Base-by-base conservation (phyloP, 179 eudicot species). In the Sideroxylon spinosum region DNA sequence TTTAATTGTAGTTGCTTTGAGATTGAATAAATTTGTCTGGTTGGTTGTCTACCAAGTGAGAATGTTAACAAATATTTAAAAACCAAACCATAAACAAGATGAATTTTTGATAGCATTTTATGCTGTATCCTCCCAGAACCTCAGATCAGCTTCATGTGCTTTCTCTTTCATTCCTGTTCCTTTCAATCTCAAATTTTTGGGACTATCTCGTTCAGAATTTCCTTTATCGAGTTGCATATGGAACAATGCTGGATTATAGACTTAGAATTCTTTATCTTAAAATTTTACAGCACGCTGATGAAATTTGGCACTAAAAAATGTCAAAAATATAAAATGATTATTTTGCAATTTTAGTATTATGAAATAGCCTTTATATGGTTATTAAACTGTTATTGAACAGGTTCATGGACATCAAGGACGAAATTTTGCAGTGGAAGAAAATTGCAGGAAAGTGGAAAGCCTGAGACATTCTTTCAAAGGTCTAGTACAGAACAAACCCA, bases 401-500 rank as follows among this genome's bases (percentile, higher is more conserved):
- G 61, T 80, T 50, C 53, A 13, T 22, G 71, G 72, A 68, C 80
- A 71, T 71, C 76, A 63, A 56, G 78, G 48, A 75, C 70, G 44
- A 7, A 73, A 46, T 23, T 32, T 64, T 46, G 22, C 70, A 4
- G 0, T 50, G 70, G 75, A 11, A 59, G 80, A 79, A 76, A 79
- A 17, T 68, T 44, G n/a, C 32, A 9, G 8, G 79, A 72, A 64
- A 78, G 57, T 20, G 26, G 69, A 78, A 77, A 82, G 77, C 48
- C 61, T 75, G 77, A 44, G 69, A 26, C 84, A 76, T 80, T 64
- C 74, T 22, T 61, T 28, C 16, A 76, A 81, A 85, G 78, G 66
- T 80, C 80, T 60, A 71, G 87, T 84, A 49, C 83, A 78, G 75
- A 81, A 69, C 55, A 83, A 79, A 76, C 59, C 63, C 10, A 63